Base-by-base conservation (phyloP, 441 rosid species). In the Pelargonium citronellum region DNA sequence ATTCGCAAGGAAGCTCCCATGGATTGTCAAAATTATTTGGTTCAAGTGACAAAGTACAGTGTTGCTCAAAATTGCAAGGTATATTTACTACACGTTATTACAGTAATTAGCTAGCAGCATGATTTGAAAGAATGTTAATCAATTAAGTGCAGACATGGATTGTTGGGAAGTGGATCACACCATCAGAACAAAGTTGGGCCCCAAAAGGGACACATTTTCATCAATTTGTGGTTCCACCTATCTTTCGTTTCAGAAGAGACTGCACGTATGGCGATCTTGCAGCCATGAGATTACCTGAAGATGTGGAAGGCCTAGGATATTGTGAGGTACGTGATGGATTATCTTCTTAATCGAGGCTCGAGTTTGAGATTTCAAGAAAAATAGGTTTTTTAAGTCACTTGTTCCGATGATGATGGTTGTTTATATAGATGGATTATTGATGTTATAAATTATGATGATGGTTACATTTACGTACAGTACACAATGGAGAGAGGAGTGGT, bases 181-280 rank as follows among this genome's bases (percentile, higher is more conserved):
- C 89, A 11, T 78, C 89, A 22, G 84, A 94, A 75, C 99, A 94
- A 77, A 83, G 82, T 34, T 94, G 96, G 96, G 99, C 99, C 1
- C 99, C 99, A 17, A 67, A 75, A 17, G 99, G 99, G 34, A 44
- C 99, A 0, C 96, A 87, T 84, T 91, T 94, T 75, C 99, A 94
- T 64, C 99, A 94, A 80, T 94, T 91, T 79, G 99, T 91, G 57
- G 97, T 94, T 49, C 99, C 99, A 34, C 97, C 99, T 0, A 86
- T 91, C 12, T 72, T 90, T 15, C 68, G 78, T 0, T 94, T 87
- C 66, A 84, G 96, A 80, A 81, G 85, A 67, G 89, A 94, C 78
- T 94, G 99, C 79, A 87, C 90, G 17, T 94, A 94, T 17, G 94
- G 96, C 0, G 90, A 91, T 66, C 92, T 94, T n/a, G 99, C 99